Conservation (phyloP, 176 grass and related monocot genomes). For the Pharus latifolius region DNA sequence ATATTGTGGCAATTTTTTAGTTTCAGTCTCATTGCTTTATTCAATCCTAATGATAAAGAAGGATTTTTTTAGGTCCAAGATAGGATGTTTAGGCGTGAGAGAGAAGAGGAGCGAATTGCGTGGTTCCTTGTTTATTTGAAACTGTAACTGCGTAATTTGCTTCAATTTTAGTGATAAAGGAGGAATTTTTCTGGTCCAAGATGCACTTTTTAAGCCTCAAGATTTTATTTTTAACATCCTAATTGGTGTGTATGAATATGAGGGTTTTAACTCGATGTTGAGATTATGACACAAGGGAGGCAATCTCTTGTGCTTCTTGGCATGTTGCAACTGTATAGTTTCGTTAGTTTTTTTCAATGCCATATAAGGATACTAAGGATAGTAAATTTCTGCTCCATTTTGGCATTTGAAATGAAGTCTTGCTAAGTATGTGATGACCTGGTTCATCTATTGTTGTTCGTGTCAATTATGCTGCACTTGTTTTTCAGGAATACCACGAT, state of each 20-base stretch:
- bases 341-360: no score
- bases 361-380: no score
- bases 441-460: no score
- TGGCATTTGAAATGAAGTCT: background rate
- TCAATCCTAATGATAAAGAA: background rate
- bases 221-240: background rate
- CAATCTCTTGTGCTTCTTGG: background rate
- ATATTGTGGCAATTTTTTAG: background rate
- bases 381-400: background rate
- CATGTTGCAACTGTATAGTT: background rate
- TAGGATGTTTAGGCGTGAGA: background rate
- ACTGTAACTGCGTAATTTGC: background rate
- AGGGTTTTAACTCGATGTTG: background rate
- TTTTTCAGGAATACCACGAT: conserved; percentile 68
- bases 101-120: background rate
- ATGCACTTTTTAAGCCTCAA: background rate
- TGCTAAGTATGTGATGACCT: background rate
- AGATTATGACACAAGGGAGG: background rate
- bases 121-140: background rate
- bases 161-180: background rate
- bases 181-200: background rate
- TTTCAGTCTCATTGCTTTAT: background rate
- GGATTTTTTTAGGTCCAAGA: background rate
- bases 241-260: background rate
- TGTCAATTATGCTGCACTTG: background rate